Percentiles rank a stretch among this genome's conserved stretches.
Evolutionary conservation across 306 rosid species (phyloP).

Genomic region (barrel medic (Medicago truncatula)): DNA sequence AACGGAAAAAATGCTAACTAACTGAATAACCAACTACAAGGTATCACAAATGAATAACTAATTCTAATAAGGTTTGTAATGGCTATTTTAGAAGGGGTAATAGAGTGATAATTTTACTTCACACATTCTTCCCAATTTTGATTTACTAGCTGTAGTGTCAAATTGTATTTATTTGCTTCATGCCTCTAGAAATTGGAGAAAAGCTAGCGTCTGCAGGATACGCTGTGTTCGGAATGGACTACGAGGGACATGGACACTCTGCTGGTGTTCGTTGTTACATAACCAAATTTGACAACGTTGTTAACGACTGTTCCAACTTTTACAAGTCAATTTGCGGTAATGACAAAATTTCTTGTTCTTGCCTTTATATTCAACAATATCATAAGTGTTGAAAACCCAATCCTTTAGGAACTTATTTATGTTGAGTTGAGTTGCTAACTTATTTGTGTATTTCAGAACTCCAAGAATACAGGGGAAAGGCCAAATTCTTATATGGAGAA

Average conservation of each 20-base stretch:
- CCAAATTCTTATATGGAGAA: slow-evolving; percentile 85
- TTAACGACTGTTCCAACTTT: slow-evolving; percentile 62
- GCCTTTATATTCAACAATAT: background rate
- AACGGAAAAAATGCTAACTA: no score
- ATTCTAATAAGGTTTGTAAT: no score
- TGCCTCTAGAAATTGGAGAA: slow-evolving; percentile 59
- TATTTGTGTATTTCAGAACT: slow-evolving; percentile 47
- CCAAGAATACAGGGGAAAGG: slow-evolving; percentile 57
- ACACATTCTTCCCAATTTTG: background rate
- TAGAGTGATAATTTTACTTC: background rate
- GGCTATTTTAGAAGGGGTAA: no score
- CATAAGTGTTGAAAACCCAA: background rate
- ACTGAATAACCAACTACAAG: no score
- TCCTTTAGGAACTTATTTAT: background rate
- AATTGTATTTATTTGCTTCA: background rate
- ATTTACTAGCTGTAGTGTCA: background rate
- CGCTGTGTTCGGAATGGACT: slow-evolving; percentile 80
- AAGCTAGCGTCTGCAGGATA: slow-evolving; percentile 69
- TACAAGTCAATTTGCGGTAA: slow-evolving; percentile 74
- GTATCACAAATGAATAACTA: no score
- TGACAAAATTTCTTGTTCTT: background rate
- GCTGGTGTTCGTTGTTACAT: slow-evolving; percentile 81
- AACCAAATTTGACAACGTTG: slow-evolving; percentile 66
- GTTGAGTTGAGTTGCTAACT: background rate
- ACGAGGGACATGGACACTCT: slow-evolving; percentile 88